phyloP scores from a whole-genome alignment of 139 green algal genomes.

The Diplosphaera chodatii region DNA sequence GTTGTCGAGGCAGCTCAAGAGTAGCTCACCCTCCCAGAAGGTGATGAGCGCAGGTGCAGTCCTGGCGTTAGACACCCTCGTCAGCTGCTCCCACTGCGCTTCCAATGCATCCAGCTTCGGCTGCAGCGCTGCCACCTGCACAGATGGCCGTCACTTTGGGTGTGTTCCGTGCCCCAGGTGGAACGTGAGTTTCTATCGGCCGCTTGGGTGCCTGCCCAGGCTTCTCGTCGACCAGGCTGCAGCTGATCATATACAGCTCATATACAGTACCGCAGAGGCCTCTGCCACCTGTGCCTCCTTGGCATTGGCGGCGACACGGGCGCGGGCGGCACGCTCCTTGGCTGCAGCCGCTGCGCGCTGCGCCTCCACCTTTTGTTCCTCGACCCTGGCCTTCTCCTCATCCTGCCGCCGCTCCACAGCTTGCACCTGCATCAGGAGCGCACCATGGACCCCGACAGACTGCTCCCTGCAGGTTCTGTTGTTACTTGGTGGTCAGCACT shows the following conservation, averaged over 20 bases:
- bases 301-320: slow-evolving; percentile 10
- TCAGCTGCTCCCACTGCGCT: slow-evolving; percentile 66
- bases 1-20: too few relatives aligned
- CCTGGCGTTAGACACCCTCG: slow-evolving; percentile 60
- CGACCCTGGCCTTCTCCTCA: slow-evolving; percentile 35
- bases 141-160: too few relatives aligned
- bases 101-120: slow-evolving; percentile 78
- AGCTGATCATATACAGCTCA: neutral
- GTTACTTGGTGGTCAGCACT: too few relatives aligned
- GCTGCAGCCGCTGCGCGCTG: slow-evolving; percentile 4
- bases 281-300: slow-evolving; percentile 54
- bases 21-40: slow-evolving; percentile 61
- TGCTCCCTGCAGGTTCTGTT: too few relatives aligned
- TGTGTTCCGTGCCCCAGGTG: too few relatives aligned
- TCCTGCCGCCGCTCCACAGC: slow-evolving; percentile 69
- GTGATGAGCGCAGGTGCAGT: slow-evolving; percentile 64
- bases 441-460: too few relatives aligned
- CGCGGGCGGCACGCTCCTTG: neutral
- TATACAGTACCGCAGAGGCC: neutral
- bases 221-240: neutral
- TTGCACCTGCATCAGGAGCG: slow-evolving; percentile 38
- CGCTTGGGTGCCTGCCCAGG: too few relatives aligned
- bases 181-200: too few relatives aligned
- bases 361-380: slow-evolving; percentile 7
- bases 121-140: slow-evolving; percentile 35